Conservation (phyloP, 2,329 filamentous ascomycete genomes). For the Penicillium sumatraense region DNA sequence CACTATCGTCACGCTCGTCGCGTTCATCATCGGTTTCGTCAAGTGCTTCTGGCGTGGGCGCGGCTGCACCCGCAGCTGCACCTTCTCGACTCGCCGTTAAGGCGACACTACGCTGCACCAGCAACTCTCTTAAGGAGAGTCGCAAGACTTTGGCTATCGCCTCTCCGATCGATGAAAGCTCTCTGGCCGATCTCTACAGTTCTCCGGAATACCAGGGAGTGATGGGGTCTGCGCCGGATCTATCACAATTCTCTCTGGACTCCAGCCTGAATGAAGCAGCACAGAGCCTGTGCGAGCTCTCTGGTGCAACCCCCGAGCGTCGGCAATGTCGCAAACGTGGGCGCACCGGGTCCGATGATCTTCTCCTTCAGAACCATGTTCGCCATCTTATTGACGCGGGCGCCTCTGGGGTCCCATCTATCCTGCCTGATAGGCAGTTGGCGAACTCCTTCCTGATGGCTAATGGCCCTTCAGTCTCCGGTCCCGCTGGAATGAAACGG, state of each 20-base stretch:
- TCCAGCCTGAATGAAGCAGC: constrained; percentile 43
- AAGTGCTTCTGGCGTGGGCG: constrained; percentile 39
- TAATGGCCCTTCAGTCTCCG: constrained; percentile 33
- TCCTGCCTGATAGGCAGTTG: constrained; percentile 37
- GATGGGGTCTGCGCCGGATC: constrained; percentile 34
- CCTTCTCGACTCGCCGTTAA: constrained; percentile 43
- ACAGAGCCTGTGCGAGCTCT: constrained; percentile 47
- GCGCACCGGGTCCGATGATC: constrained; percentile 45
- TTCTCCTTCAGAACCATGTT: constrained; percentile 43
- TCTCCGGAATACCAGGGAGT: constrained; percentile 40
- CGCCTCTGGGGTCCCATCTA: constrained; percentile 27
- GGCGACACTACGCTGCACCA: constrained; percentile 46
- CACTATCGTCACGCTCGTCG: constrained; percentile 58
- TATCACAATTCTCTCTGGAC: constrained; percentile 41
- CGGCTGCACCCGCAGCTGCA: constrained; percentile 30
- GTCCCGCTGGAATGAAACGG: constrained; percentile 45
- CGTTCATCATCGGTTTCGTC: constrained; percentile 56
- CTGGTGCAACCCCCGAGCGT: constrained; percentile 35
- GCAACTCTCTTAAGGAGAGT: constrained; percentile 42
- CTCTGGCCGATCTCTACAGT: constrained; percentile 36
- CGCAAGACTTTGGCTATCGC: constrained; percentile 42
- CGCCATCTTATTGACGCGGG: constrained; percentile 41
- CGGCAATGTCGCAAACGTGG: constrained; percentile 45
- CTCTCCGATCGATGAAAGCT: constrained; percentile 44
- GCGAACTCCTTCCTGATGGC: constrained; percentile 39